A percentile compares a stretch with the other conserved stretches of the same genome.
These are phyloP conservation scores for Akanthomyces dipterigenus DNA, from an alignment of 2,329 filamentous ascomycete species.

Conservation along the genomic window DNA sequence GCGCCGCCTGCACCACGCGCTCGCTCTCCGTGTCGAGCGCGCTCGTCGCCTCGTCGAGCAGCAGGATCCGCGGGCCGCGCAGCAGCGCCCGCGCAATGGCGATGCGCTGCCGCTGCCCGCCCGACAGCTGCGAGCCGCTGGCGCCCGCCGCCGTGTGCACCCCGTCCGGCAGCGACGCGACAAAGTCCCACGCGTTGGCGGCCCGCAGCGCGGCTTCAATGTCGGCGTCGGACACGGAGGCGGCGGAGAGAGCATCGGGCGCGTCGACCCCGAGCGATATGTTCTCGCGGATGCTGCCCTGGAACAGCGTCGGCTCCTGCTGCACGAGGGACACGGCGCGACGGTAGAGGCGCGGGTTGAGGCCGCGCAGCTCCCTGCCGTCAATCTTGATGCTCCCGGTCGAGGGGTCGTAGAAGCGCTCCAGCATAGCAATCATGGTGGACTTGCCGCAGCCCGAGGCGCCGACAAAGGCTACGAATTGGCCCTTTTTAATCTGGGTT, in stretches of 20 bases:
- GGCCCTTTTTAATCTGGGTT: slow-evolving; percentile 33
- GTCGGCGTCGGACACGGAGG: slow-evolving; percentile 24
- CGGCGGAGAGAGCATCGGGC: slow-evolving; percentile 11
- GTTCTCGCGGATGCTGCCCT: slow-evolving; percentile 74
- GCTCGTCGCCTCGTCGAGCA: slow-evolving; percentile 88
- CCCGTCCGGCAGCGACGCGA: slow-evolving; percentile 82
- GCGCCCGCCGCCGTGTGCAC: slow-evolving; percentile 83
- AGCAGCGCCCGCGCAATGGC: slow-evolving; percentile 84
- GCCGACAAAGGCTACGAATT: slow-evolving; percentile 49
- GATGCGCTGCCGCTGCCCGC: slow-evolving; percentile 88
- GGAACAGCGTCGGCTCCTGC: slow-evolving; percentile 63
- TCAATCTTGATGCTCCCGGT: slow-evolving; percentile 42
- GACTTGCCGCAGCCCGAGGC: slow-evolving; percentile 54
- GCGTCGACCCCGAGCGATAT: slow-evolving; percentile 49
- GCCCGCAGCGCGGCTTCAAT: slow-evolving; percentile 39
- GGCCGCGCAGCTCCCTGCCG: slow-evolving; percentile 30
- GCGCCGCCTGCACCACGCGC: slow-evolving; percentile 81
- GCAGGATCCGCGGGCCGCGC: slow-evolving; percentile 87
- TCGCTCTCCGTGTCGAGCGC: slow-evolving; percentile 93
- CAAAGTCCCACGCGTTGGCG: slow-evolving; percentile 44
- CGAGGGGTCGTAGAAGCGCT: slow-evolving; percentile 38
- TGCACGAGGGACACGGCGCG: slow-evolving; percentile 48
- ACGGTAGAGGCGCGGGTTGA: slow-evolving; percentile 45
- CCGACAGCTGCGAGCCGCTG: slow-evolving; percentile 77
- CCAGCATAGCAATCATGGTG: slow-evolving; percentile 49